Evolutionary conservation across 2,329 filamentous ascomycete genomes (phyloP).

Genomic region (Diaporthe nobilis): DNA sequence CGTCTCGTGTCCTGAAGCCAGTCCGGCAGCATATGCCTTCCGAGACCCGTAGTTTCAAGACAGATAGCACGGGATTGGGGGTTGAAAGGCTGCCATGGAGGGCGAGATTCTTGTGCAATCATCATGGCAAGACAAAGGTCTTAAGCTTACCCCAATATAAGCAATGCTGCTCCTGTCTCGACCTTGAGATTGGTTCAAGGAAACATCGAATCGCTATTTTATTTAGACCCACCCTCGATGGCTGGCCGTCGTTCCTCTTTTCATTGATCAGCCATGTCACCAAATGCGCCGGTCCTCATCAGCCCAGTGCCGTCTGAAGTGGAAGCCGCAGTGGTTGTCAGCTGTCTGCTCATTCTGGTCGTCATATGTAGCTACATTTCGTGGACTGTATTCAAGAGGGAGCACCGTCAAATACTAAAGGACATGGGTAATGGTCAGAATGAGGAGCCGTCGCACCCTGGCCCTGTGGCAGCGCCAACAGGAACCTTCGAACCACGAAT

Average conservation of each 20-base stretch:
- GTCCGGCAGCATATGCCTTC: not conserved
- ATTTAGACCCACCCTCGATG: not conserved
- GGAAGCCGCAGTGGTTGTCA: not conserved
- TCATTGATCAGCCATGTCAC: no score
- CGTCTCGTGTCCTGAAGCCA: not conserved
- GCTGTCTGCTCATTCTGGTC: not conserved
- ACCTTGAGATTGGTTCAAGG: fast-evolving
- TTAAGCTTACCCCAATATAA: not conserved
- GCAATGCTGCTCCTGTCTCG: not conserved
- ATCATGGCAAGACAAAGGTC: not conserved
- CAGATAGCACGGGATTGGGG: not conserved
- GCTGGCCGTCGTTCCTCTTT: not conserved
- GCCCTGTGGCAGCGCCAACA: no score
- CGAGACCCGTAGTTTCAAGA: not conserved
- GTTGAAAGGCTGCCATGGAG: not conserved
- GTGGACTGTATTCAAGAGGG: not conserved
- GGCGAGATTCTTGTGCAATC: not conserved
- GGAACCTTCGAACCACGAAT: not conserved
- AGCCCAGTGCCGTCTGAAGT: not conserved
- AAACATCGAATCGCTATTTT: not conserved
- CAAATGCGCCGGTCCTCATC: not conserved
- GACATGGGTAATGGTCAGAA: not conserved
- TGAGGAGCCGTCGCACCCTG: not conserved
- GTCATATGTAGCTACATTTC: not conserved
- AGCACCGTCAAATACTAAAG: not conserved